Conservation (phyloP, 1,139 yeast species). For the Lodderomyces orthopsilosis region DNA sequence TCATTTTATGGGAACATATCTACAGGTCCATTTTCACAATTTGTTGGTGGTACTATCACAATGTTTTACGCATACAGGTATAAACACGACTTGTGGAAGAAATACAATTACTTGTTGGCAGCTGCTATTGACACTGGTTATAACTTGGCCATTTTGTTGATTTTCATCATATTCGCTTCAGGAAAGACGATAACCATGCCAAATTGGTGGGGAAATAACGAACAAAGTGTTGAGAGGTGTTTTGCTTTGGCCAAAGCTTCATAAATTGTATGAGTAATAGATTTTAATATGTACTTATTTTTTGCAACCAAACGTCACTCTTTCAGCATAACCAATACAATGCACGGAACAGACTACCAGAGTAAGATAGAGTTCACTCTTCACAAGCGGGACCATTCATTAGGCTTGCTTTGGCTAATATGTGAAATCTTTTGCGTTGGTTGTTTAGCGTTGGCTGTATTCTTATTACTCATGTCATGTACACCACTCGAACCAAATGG, state of each 20-base stretch:
- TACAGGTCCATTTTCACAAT: conserved; percentile 49
- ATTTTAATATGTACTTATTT: background rate
- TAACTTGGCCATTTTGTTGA: conserved; percentile 37
- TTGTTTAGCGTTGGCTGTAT: background rate
- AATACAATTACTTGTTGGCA: conserved; percentile 46
- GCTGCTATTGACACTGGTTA: conserved; percentile 53
- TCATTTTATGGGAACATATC: conserved; percentile 49
- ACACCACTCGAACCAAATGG: conserved; percentile 7
- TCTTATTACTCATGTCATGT: conserved; percentile 1
- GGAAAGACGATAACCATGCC: conserved; percentile 35
- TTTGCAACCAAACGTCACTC: background rate
- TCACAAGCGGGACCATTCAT: background rate
- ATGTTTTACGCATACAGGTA: conserved; percentile 44
- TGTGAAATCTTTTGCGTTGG: background rate
- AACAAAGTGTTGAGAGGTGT: conserved; percentile 42
- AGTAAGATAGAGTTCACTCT: background rate
- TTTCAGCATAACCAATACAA: background rate
- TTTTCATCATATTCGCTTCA: conserved; percentile 38
- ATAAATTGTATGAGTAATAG: background rate
- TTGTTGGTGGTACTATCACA: conserved; percentile 47
- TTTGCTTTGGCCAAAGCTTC: conserved; percentile 22
- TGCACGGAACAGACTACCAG: background rate
- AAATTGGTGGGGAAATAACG: conserved; percentile 51
- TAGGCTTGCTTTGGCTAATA: background rate
- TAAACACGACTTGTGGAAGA: conserved; percentile 38